Conservation (phyloP, 2,329 filamentous ascomycete genomes). For the Alternaria postmessia region DNA sequence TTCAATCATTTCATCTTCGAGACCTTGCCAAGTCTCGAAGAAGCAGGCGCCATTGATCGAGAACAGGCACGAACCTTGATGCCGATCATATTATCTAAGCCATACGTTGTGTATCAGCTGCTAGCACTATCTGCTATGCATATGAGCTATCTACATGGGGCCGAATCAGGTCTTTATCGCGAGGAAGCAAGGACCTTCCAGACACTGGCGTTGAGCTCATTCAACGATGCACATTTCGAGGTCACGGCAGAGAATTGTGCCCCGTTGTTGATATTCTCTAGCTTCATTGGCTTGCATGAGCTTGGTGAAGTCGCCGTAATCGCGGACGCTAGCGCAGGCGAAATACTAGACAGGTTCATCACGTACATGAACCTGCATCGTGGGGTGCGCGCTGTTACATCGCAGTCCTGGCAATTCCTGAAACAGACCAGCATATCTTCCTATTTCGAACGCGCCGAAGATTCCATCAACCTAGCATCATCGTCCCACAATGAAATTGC, state of each 20-base stretch:
- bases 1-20: conserved; percentile 30
- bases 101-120: neutral
- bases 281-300: neutral
- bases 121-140: neutral
- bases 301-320: neutral
- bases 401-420: conserved; percentile 1
- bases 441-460: neutral
- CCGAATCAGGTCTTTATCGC: neutral
- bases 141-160: neutral
- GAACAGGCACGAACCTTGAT: conserved; percentile 2
- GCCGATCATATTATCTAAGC: neutral
- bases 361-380: conserved; percentile 8
- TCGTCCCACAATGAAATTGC: neutral
- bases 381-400: neutral
- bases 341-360: neutral
- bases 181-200: neutral
- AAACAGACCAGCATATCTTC: conserved; percentile 1
- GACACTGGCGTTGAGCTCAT: neutral
- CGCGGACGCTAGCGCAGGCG: neutral
- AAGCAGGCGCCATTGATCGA: neutral
- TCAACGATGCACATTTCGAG: neutral
- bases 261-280: neutral
- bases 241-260: neutral
- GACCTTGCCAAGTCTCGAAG: conserved; percentile 15
- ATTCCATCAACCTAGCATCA: neutral